Base-by-base conservation (phyloP, 805 yeast species). In the Metschnikowia proteae region DNA sequence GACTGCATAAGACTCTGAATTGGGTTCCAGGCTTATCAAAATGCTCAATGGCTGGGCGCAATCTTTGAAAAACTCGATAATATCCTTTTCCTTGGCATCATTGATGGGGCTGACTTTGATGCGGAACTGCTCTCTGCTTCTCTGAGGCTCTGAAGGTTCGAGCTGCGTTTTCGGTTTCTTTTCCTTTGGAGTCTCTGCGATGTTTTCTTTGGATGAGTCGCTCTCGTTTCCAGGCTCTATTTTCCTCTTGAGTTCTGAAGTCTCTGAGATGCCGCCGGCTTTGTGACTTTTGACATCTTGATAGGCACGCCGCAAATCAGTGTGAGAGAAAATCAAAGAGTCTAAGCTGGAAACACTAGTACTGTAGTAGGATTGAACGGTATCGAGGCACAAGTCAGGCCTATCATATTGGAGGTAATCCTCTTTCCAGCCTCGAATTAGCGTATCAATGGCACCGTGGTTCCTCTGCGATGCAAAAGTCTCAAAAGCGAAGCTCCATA, bases 121-220 rank as follows among this genome's bases (percentile, higher is more conserved):
- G 0, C 86, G 73, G 11, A 73, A 68, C 26, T 76, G 66, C 62
- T 88, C 95, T 58, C 95, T 64, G 47, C 80, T 78, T 55, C 88
- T 68, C 7, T 58, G 38, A 43, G 60, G 43, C 35, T 51, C 54
- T 10, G 28, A n/a, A 28, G 6, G 3, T 9, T 23, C 10, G 5
- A 23, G 36, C n/a, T 31, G 36, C 6, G 23, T 5, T 25, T 40
- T 40, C 7, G 27, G 22, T n/a, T 25, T 40, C 11, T 40, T 40
- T n/a, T n/a, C 2, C n/a, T 31, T 29, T 17, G 36, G 13, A 5
- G 26, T 22, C 25, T 17, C 32, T 8, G n/a, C 4, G 8, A 3
- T 13, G 13, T 6, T 23, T 29, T 30, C 6, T 3, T 9, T 28
- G 9, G 28, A 7, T 4, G 22, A 10, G 11, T 40, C 43, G 4